Base-by-base conservation (phyloP, 2,329 filamentous ascomycete species). In the Aspergillus brasiliensis region DNA sequence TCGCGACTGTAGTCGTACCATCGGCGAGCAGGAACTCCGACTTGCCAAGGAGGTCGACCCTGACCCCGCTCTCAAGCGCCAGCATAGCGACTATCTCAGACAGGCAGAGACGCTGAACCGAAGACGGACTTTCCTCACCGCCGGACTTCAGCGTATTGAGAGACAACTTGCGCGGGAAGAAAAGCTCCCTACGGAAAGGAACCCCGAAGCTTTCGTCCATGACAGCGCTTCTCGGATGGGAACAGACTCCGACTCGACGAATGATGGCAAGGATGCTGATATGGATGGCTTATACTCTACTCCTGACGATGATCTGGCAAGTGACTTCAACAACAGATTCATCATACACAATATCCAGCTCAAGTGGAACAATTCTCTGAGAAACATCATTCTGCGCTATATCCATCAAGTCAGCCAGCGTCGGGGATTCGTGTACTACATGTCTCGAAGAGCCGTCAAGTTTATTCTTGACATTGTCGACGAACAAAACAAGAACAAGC, bases 391-490 rank as follows among this genome's bases (percentile, higher is more conserved):
- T 52, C 84, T 99, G 42, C 91, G 95, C 23, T 99, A 99, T 75
- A 96, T 95, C 64, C 95, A 99, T 72, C 95, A 99, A 80, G 95
- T 96, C 70, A 92, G 93, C 73, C 96, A 99, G 77, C 86, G 95
- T 54, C 88, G 95, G 67, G 96, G 95, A 55, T 98, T 99, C 72
- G 89, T 99, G 28, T 99, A 99, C 79, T 99, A 99, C 77, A 89
- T 98, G 79, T 98, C 96, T 10, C 87, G 94, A 49, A 88, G 92
- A 63, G 96, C 95, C 3, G 91, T 99, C 71, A 99, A 98, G 71
- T 99, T 99, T 73, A 98, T 99, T 59, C 82, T 98, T 8, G 95
- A 99, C 75, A 96, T 99, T 67, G 91, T 99, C 2, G 93, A 98
- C 58, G 95, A 99, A 73, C 93, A 97, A 75, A 86, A 86, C 66